A percentile compares a stretch with the other conserved stretches of the same genome.
Conservation (phyloP, 768 basidiomycete species). For the Boletus subcaerulescens region DNA sequence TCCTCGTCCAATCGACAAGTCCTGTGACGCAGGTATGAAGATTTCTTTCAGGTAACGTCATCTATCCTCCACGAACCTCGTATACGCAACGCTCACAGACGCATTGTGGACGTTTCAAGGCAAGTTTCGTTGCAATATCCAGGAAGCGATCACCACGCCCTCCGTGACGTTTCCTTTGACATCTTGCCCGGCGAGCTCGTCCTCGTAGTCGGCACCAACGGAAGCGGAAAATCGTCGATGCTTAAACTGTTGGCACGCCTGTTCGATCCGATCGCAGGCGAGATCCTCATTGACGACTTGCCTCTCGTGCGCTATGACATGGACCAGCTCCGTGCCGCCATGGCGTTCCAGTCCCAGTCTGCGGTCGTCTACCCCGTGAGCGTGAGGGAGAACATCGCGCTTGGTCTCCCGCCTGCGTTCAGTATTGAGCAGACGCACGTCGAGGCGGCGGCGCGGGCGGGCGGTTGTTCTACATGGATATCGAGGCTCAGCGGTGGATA, state of each 20-base stretch:
- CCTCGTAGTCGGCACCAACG: slow-evolving; percentile 31
- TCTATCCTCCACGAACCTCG: background rate
- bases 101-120: slow-evolving; percentile 1
- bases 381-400: slow-evolving; percentile 41
- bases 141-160: slow-evolving; percentile 15
- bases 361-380: slow-evolving; percentile 48
- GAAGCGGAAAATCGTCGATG: slow-evolving; percentile 33
- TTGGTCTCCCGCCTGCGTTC: slow-evolving; percentile 23
- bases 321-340: slow-evolving; percentile 41
- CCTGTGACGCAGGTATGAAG: slow-evolving; percentile 21
- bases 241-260: slow-evolving; percentile 49
- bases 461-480: slow-evolving; percentile 32
- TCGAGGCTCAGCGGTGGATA: slow-evolving; percentile 30
- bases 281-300: slow-evolving; percentile 43
- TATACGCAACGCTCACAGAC: background rate
- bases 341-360: slow-evolving; percentile 49
- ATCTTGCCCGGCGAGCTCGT: slow-evolving; percentile 29
- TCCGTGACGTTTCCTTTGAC: slow-evolving; percentile 28
- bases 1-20: slow-evolving; percentile 6
- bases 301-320: slow-evolving; percentile 38
- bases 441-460: slow-evolving; percentile 31
- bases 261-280: slow-evolving; percentile 44
- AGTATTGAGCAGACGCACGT: slow-evolving; percentile 19
- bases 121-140: slow-evolving; percentile 25
- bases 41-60: slow-evolving; percentile 24